Base-by-base conservation (phyloP, 2,329 filamentous ascomycete genomes). In the Ophiostoma tasmaniense region DNA sequence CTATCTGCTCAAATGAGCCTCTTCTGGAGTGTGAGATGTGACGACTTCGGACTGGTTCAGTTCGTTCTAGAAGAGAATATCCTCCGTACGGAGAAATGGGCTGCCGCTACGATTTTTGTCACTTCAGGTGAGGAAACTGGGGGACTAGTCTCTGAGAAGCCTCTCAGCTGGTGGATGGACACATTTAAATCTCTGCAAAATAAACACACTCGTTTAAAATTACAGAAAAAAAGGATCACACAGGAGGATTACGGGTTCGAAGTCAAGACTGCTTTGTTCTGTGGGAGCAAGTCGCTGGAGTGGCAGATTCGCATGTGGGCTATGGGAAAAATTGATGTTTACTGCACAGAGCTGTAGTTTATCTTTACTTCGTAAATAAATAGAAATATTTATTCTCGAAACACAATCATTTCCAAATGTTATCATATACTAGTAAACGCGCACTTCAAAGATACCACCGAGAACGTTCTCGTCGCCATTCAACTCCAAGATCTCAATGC, bases 221-320 rank as follows among this genome's bases (percentile, higher is more conserved):
- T 62, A 7, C 28, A 62, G 17, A 62, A 62, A 20, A 62, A 30
- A 35, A 17, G 59, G 20, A 62, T 35, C 28, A 33, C 28, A 35
- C 30, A n/a, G 5, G 59, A n/a, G 17, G 59, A 62, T 17, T 6
- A 35, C 3, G 30, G 7, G 3, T n/a, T 7, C 7, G 5, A 62
- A 20, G 28, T 20, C 28, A 62, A 30, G n/a, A 33, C 30, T 3
- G 59, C 20, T 10, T 28, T 62, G 1, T 74, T 74, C n/a, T 75
- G 73, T 42, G 73, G 73, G 7, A 75, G 73, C 69, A 75, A 74
- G 52, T 70, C 73, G 3, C 55, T 75, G 3, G 71, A 75, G 67
- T 75, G 74, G 74, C 74, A 75, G 66, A 42, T 75, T 0, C 72
- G 72, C 61, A 74, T 74, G 73, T 75, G 74, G 74, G 66, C 61